Evolutionary conservation across 352 stramenopile species (phyloP), one percentile per base, ranked within the genome.

Genomic region (Globisporangium abappressorium): DNA sequence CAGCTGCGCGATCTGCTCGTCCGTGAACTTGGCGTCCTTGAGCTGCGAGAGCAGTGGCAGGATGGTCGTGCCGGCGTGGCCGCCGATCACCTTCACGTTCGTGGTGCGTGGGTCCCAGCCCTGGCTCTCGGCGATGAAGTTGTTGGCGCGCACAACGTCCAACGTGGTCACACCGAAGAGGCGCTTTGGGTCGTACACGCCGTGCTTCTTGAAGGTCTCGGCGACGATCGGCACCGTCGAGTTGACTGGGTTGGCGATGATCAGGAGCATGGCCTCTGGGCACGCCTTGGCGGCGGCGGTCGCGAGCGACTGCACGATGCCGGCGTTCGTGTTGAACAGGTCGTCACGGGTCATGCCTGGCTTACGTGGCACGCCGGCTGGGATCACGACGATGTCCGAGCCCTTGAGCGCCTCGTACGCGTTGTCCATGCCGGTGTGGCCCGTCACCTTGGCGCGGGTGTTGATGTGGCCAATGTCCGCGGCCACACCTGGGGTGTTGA

Each of bases 161-260:
- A 99, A 87, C 56, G 97, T 99, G 46, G 97, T 99, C 34, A 99
- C 97, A 69, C 98, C 98, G 69, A 98, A 98, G 49, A 99, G 85
- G 66, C 98, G 98, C 76, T 98, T 98, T 24, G 92, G 91, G 83
- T 99, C 82, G 87, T 99, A 99, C 38, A 98, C 95, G 49, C 91
- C 91, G 38, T 80, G 72, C 74, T 98, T 97, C 87, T 99, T 99
- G 68, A 99, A 92, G 6, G 98, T 97, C 85, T 99, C 98, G 54
- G 97, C 97, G 57, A 98, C 98, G 75, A 99, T 99, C 24, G 98
- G 98, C 64, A 99, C 97, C 20, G 97, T 99, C 54, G 94, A 99
- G 88, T 99, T 99, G 71, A 99, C 97, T 8, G 98, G 98, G 87
- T 99, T 99, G 70, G 91, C 97, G 77, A 99, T 99, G 79, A 99